Conservation (phyloP, 257 asterid species). For the Petrea volubilis region DNA sequence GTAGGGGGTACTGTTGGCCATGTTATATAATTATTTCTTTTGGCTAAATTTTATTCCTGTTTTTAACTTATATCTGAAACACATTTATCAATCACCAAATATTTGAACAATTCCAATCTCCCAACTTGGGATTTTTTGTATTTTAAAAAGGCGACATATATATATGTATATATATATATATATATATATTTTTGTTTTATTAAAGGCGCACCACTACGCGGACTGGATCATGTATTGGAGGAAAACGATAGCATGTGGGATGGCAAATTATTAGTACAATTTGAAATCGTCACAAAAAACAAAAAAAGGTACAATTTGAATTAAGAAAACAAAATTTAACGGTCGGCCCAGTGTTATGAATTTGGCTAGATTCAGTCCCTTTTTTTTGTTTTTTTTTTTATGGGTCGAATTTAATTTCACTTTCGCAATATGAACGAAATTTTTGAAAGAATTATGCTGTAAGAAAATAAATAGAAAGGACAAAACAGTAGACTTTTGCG, state of each 20-base stretch:
- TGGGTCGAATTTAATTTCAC: not conserved
- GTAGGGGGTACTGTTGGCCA: not conserved
- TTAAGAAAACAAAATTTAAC: not conserved
- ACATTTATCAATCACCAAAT: not conserved
- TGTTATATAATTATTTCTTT: not conserved
- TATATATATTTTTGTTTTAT: too few species aligned
- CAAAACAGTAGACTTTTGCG: not conserved
- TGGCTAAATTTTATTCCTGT: not conserved
- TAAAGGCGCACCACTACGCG: constrained; percentile 1
- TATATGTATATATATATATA: not conserved
- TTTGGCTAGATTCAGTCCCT: not conserved
- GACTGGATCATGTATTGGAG: not conserved
- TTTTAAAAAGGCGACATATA: not conserved
- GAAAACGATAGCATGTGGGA: not conserved
- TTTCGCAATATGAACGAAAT: not conserved
- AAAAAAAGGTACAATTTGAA: too few species aligned
- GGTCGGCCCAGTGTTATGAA: not conserved
- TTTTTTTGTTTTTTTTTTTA: not conserved
- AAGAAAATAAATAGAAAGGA: not conserved
- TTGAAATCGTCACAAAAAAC: too few species aligned
- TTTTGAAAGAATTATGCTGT: not conserved
- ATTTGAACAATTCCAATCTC: not conserved
- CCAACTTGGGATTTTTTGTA: constrained; percentile 6
- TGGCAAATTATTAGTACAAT: not conserved
- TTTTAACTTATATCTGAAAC: constrained; percentile 7